A percentile compares a stretch with the other conserved stretches of the same genome.
Evolutionary conservation across 179 eudicot genomes (phyloP).

Genomic region (Vitellaria paradoxa): DNA sequence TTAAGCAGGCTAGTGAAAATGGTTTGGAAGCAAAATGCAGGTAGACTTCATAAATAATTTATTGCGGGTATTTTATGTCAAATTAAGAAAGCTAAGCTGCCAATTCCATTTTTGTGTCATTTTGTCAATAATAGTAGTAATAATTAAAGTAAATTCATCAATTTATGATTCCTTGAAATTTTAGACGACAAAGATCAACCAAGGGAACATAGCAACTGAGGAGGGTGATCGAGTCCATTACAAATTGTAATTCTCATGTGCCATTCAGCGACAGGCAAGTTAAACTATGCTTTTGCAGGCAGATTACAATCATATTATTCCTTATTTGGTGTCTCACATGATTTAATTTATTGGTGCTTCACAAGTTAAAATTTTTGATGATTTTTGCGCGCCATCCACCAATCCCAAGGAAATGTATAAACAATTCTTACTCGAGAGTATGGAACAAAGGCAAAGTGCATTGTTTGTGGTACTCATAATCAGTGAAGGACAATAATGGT

Average conservation of each 20-base stretch:
- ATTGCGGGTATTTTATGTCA: not conserved
- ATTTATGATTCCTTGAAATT: not conserved
- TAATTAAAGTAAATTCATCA: not conserved
- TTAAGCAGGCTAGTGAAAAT: conserved; percentile 89
- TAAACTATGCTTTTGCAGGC: conserved; percentile 98
- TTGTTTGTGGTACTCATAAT: conserved; percentile 77
- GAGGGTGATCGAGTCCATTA: conserved; percentile 94
- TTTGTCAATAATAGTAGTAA: too few relatives aligned
- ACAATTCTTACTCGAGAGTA: conserved; percentile 82
- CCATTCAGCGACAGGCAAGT: conserved; percentile 97
- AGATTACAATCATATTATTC: conserved; percentile 1
- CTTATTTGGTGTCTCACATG: not conserved
- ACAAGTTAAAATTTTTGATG: conserved; percentile 90
- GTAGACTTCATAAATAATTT: conserved; percentile 21
- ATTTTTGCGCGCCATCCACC: conserved; percentile 85
- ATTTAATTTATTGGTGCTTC: conserved; percentile 72
- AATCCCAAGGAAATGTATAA: conserved; percentile 89
- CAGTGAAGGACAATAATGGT: conserved; percentile 47
- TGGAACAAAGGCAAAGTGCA: conserved; percentile 95
- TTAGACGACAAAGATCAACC: conserved; percentile 91
- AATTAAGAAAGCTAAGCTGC: too few relatives aligned
- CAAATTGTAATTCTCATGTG: conserved; percentile 93
- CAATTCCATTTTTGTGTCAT: not conserved
- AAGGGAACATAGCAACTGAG: conserved; percentile 84
- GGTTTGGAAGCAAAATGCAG: conserved; percentile 98